Evolutionary conservation across 345 rosid genomes (phyloP).

Genomic region (Excoecaria agallocha): DNA sequence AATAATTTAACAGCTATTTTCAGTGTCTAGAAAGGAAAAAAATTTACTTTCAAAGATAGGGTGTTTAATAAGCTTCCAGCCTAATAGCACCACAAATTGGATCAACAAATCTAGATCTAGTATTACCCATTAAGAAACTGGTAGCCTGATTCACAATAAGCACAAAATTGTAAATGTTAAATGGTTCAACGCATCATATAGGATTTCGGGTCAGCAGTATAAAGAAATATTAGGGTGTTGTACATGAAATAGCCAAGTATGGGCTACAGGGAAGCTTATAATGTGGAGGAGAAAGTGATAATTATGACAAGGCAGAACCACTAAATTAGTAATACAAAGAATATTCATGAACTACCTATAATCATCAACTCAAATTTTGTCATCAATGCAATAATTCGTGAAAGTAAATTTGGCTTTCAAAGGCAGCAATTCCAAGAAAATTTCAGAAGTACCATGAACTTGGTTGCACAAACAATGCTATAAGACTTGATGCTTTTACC

Average conservation of each 20-base stretch:
- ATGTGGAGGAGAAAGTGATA: not conserved
- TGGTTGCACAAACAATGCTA: not conserved
- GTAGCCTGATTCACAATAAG: not conserved
- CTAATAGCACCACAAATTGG: not conserved
- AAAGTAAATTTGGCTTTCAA: not conserved
- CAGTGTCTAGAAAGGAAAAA: not conserved
- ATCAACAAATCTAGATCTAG: not conserved
- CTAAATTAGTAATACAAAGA: no score
- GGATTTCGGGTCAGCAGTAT: not conserved
- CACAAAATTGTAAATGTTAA: not conserved
- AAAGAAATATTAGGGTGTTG: not conserved
- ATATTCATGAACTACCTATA: no score
- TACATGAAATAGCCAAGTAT: not conserved
- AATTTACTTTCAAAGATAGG: not conserved
- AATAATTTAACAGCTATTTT: not conserved
- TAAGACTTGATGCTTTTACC: not conserved
- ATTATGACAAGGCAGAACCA: not conserved
- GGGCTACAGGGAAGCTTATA: not conserved
- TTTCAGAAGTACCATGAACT: not conserved
- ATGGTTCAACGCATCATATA: not conserved
- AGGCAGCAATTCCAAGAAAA: not conserved
- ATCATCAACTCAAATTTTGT: not conserved
- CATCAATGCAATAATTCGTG: no score
- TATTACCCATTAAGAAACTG: not conserved
- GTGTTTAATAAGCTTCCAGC: not conserved